These are phyloP conservation scores for Durotheca rogersii DNA, from an alignment of 495 filamentous ascomycete genomes.

Conservation along the genomic window DNA sequence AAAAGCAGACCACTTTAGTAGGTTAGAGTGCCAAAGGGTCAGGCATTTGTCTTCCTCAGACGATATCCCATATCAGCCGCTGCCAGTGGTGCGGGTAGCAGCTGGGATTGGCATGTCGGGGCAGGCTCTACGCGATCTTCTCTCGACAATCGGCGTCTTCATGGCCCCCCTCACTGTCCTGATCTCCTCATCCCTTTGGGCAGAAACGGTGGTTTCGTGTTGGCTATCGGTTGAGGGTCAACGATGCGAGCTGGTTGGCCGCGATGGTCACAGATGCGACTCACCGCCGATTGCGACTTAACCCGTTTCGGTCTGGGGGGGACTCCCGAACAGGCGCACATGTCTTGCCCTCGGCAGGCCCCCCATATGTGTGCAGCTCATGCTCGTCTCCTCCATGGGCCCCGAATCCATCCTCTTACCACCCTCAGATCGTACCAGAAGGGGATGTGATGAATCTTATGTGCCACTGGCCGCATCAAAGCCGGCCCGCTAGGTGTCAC, in stretches of 20 bases:
- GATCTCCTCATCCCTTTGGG: slow-evolving; percentile 32
- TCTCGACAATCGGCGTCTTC: slow-evolving; percentile 22
- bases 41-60: slow-evolving; percentile 5
- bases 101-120: slow-evolving; percentile 21
- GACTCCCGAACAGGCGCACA: slow-evolving; percentile 29
- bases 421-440: slow-evolving; percentile 35
- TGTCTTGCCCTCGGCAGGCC: slow-evolving; percentile 26
- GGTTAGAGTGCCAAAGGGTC: slow-evolving; percentile 5
- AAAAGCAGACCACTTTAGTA: slow-evolving; percentile 17
- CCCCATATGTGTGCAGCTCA: slow-evolving; percentile 21
- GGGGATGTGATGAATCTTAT: slow-evolving; percentile 33
- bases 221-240: slow-evolving; percentile 29
- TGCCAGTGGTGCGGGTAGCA: slow-evolving; percentile 9
- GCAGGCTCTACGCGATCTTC: slow-evolving; percentile 21
- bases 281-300: slow-evolving; percentile 33
- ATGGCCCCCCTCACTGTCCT: slow-evolving; percentile 26
- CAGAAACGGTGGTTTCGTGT: slow-evolving; percentile 32
- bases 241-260: slow-evolving; percentile 24
- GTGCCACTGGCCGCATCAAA: slow-evolving; percentile 36
- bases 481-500: slow-evolving; percentile 34
- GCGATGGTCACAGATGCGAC: slow-evolving; percentile 12
- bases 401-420: slow-evolving; percentile 29
- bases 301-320: slow-evolving; percentile 22
- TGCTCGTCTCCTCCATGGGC: slow-evolving; percentile 30
- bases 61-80: slow-evolving; percentile 22